These are phyloP conservation scores for Penium margaritaceum DNA, from an alignment of 139 green algal genomes.

Conservation along the genomic window DNA sequence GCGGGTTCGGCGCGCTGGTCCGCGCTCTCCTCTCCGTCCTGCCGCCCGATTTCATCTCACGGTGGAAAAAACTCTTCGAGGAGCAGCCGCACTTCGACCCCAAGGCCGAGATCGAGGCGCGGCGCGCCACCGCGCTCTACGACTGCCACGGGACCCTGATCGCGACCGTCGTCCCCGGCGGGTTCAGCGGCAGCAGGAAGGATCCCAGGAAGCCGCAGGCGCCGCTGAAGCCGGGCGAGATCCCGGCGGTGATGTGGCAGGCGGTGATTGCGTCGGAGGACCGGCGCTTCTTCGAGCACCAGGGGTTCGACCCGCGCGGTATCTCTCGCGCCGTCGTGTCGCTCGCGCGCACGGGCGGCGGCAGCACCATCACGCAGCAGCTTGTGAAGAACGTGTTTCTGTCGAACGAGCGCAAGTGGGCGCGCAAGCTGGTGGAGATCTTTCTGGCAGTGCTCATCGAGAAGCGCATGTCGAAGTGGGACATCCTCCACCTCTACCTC, in stretches of 20 bases:
- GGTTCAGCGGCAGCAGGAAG: conserved; percentile 24
- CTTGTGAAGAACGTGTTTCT: conserved; percentile 61
- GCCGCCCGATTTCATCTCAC: conserved; percentile 40
- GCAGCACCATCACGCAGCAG: conserved; percentile 62
- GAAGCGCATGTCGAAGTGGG: conserved; percentile 49
- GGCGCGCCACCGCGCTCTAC: conserved; percentile 33
- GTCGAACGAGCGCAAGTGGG: conserved; percentile 47
- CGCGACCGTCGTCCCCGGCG: conserved; percentile 40
- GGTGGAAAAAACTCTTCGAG: conserved; percentile 35
- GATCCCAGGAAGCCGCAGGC: conserved; percentile 18
- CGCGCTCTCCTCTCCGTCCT: conserved; percentile 28
- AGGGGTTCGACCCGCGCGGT: conserved; percentile 51
- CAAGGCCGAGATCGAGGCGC: not conserved
- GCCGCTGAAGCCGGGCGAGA: conserved; percentile 25
- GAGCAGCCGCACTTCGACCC: conserved; percentile 25
- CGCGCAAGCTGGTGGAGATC: conserved; percentile 57
- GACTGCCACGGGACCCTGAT: conserved; percentile 48
- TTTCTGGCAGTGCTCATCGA: conserved; percentile 51
- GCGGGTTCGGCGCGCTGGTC: conserved; percentile 19
- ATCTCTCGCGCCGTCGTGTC: conserved; percentile 48
- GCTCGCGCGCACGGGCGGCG: conserved; percentile 48
- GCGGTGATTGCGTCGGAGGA: conserved; percentile 56
- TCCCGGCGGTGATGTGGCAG: conserved; percentile 50
- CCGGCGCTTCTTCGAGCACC: conserved; percentile 56
- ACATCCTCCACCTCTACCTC: conserved; percentile 49